phyloP scores from a whole-genome alignment of 169 alveolate genomes.

The Babesia gibsoni region DNA sequence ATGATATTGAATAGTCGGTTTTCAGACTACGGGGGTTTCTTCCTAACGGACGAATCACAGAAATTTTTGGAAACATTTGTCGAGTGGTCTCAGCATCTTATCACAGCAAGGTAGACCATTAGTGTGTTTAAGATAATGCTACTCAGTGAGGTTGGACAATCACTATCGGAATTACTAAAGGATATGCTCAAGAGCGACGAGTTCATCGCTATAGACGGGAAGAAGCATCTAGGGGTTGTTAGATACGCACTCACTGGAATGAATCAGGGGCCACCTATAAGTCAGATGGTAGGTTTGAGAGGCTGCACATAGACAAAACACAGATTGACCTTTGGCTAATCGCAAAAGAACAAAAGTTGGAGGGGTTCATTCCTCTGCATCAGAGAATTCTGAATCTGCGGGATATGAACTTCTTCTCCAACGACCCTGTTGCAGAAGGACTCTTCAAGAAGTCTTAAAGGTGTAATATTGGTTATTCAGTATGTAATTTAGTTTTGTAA shows the following conservation, averaged over 20 bases:
- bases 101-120: conserved; percentile 3
- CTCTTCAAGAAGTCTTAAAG: too few relatives aligned
- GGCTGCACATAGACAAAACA: background rate
- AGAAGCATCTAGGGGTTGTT: conserved; percentile 14
- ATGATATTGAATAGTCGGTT: background rate
- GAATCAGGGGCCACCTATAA: conserved; percentile 44
- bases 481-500: too few relatives aligned
- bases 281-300: conserved; percentile 24
- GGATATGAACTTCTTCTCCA: background rate
- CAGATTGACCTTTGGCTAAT: conserved; percentile 50
- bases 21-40: conserved; percentile 18
- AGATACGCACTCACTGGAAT: conserved; percentile 57
- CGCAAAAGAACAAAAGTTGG: conserved; percentile 9
- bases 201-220: conserved; percentile 20
- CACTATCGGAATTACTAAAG: background rate
- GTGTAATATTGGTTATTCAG: too few relatives aligned
- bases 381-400: conserved; percentile 16
- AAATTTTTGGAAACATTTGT: background rate
- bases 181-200: conserved; percentile 28
- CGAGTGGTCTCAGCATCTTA: conserved; percentile 28
- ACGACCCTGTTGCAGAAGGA: conserved; percentile 5
- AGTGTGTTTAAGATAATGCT: background rate
- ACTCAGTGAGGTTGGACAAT: conserved; percentile 17
- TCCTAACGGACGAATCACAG: conserved; percentile 15
- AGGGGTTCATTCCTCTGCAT: conserved; percentile 40